Evolutionary conservation across 1,139 yeast species (phyloP).

Genomic region (Neolecta irregularis): DNA sequence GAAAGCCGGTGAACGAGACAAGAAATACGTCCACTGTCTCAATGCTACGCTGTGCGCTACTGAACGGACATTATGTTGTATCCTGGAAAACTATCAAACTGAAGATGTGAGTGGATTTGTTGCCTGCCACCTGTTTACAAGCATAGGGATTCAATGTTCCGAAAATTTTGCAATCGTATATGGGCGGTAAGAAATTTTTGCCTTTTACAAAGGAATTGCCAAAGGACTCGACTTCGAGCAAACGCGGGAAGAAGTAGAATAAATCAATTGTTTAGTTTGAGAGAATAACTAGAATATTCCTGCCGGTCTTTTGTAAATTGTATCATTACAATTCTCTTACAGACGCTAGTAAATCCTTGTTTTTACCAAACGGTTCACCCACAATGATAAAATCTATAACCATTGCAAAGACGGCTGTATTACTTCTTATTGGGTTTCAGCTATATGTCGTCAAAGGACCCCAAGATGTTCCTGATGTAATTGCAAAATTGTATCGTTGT

Average conservation of each 20-base stretch:
- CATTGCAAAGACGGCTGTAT: no score
- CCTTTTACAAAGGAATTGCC: conserved; percentile 86
- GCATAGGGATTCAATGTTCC: conserved; percentile 64
- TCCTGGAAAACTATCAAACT: conserved; percentile 92
- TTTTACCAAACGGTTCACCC: no score
- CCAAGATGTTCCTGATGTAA: no score
- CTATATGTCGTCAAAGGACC: no score
- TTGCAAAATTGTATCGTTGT: no score
- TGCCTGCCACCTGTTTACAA: neutral
- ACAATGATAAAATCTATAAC: no score
- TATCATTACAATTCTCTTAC: no score
- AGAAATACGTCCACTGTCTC: conserved; percentile 96
- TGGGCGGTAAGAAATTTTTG: conserved; percentile 95
- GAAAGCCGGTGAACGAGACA: conserved; percentile 86
- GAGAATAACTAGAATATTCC: neutral
- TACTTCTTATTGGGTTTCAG: no score
- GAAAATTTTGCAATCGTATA: conserved; percentile 83
- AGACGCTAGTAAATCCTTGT: no score
- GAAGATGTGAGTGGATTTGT: conserved; percentile 35
- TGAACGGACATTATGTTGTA: conserved; percentile 93
- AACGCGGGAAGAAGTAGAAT: conserved; percentile 16
- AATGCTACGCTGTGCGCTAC: conserved; percentile 96
- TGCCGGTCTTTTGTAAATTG: no score
- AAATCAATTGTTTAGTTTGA: no score
- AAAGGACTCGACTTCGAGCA: conserved; percentile 37